Base-by-base conservation (phyloP, 176 grass and related monocot species). In the Zoysia japonica region DNA sequence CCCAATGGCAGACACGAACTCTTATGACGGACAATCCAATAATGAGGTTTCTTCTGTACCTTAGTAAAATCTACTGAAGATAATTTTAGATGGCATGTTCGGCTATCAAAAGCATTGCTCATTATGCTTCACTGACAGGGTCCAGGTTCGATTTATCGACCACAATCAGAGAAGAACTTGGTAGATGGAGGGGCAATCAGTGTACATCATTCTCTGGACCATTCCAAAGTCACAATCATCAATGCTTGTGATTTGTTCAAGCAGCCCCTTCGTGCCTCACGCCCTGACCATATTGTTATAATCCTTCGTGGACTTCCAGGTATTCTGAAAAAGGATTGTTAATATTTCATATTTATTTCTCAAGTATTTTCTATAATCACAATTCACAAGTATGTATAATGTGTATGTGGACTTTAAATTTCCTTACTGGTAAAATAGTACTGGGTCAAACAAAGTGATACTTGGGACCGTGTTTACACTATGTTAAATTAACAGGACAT, bases 241-340 rank as follows among this genome's bases (percentile, higher is more conserved):
- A 80, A 88, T 88, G 89, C 92, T 57, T 85, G 74, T 11, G 66
- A 94, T 74, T 92, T 97, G 80, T 89, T 97, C 80, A 94, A 94
- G 89, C 85, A 85, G 61, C 92, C 91, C 51, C 80, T 78, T 82
- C 80, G 89, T 50, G 70, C 47, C 42, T 90, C 95, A 85, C 95
- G 95, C 43, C 95, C 92, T 74, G 89, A 94, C 85, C 91, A 97
- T 85, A 88, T 97, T 89, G 95, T 97, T 71, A 77, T 97, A 70
- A 97, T 97, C 67, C 86, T 92, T 75, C 90, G 95, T 61, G 95
- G 95, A 40, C 92, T 97, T 79, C 95, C 95, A 90, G 95, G 95
- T 97, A 67, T 41, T 41, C 75, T n/a, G 9, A 39, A 50, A 42
- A 76, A 67, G 17, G 17, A 70, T 78, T 14, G 9, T 66, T 69